Percentiles rank a stretch among this genome's conserved stretches.
Conservation (phyloP, 768 basidiomycete species). For the Leccinum rimulosum region DNA sequence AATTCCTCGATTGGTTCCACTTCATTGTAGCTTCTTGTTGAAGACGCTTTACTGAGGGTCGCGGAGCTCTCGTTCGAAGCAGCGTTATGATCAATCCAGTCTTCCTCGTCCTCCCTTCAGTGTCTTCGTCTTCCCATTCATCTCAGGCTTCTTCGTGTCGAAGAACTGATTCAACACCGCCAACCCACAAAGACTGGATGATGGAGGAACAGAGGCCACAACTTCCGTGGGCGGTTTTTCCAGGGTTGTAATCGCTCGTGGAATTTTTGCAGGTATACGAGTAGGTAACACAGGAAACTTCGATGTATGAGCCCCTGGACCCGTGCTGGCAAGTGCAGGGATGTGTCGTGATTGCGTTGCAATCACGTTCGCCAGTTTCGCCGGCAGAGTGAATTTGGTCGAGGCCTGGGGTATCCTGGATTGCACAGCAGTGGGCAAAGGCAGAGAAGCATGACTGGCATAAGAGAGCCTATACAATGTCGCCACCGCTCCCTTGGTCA, state of each 20-base stretch:
- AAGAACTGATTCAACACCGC: no score
- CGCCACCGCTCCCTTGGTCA: not conserved
- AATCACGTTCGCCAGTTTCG: conserved; percentile 30
- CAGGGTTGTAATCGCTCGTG: not conserved
- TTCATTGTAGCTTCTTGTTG: no score
- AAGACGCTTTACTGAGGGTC: no score
- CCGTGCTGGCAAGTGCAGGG: not conserved
- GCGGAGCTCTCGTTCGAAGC: no score
- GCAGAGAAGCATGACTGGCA: not conserved
- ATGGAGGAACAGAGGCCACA: not conserved
- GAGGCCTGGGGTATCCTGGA: conserved; percentile 25
- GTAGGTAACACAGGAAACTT: conserved; percentile 23
- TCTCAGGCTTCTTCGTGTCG: no score
- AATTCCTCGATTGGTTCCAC: no score
- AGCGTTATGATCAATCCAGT: no score
- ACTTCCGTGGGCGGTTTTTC: conserved; percentile 4
- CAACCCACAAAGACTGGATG: conserved; percentile 6
- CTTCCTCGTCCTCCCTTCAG: no score
- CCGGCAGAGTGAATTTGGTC: conserved; percentile 29
- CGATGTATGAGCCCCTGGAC: conserved; percentile 4
- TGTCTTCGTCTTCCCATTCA: no score
- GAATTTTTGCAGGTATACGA: conserved; percentile 10
- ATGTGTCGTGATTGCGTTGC: conserved; percentile 21
- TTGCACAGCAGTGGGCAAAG: conserved; percentile 6
- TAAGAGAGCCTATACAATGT: conserved; percentile 17